Evolutionary conservation across 1,284 basidiomycete genomes (phyloP), one percentile per base, ranked within the genome.

Genomic region (Cryptococcus sp.): DNA sequence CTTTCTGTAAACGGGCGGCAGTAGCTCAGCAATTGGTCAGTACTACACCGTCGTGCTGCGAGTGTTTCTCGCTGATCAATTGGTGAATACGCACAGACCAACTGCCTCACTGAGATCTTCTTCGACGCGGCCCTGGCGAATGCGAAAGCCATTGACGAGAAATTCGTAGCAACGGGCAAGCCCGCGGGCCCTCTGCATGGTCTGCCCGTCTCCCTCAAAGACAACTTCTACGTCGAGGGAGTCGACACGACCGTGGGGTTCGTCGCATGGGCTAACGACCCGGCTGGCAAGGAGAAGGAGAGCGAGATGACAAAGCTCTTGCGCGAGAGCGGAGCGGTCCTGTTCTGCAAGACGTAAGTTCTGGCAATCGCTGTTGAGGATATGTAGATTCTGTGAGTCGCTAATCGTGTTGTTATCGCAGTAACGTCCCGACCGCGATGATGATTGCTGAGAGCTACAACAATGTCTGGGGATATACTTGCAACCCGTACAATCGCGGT

Each of bases 21-120:
- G 78, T 92, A 51, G 90, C 91, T 0, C 90, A 92, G 59, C 91
- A 92, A 71, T 76, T 90, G 15, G 90, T 90, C 60, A 71, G 86
- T 80, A 5, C 42, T 27, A 15, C 16, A 39, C 35, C 10, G n/a
- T 40, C 35, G 5, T 5, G 42, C 46, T 15, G 16, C 27, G 35
- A 6, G 45, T 38, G 8, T 13, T 54, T 38, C 20, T n/a, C 35
- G 17, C 0, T 22, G 50, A 8, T 16, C 39, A 35, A 4, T 43
- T 25, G 45, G 23, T 47, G 48, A 43, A 11, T 39, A 38, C 50
- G 39, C 52, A 3, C 50, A 78, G 74, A 75, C 79, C 63, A 67
- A 81, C 76, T 80, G 80, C 69, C 38, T 83, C 52, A 68, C 81
- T 46, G 79, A 80, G 62, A 77, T 82, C 57, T 70, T 79, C 56